These are phyloP conservation scores for Protea cynaroides DNA, from an alignment of 164 flowering plant genomes.

Conservation along the genomic window DNA sequence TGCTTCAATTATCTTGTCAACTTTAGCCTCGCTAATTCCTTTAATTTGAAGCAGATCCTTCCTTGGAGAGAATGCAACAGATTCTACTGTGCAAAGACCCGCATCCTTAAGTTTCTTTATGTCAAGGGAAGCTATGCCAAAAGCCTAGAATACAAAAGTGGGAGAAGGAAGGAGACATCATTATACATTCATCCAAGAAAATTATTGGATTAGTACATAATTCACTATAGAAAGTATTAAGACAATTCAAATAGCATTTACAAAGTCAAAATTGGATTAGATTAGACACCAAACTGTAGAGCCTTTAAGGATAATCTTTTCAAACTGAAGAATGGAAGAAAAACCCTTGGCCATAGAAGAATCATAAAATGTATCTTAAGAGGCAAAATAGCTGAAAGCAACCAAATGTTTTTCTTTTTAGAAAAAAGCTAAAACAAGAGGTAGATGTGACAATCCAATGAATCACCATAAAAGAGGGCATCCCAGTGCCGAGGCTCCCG, in stretches of 20 bases:
- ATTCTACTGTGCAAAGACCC: constrained; percentile 83
- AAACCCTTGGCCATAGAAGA: neutral
- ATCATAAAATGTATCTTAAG: neutral
- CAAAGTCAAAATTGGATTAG: neutral
- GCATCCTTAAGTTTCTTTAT: constrained; percentile 97
- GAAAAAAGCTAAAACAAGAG: no score
- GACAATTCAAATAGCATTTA: neutral
- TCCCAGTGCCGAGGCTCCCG: no score
- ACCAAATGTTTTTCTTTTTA: no score
- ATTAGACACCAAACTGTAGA: neutral
- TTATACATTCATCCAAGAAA: no score
- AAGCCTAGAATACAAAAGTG: constrained; percentile 33
- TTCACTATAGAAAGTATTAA: neutral
- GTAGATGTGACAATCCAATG: no score
- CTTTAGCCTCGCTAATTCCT: constrained; percentile 96
- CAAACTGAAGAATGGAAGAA: neutral
- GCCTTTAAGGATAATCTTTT: neutral
- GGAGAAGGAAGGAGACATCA: no score
- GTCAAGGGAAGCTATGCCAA: constrained; percentile 83
- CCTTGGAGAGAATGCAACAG: constrained; percentile 83
- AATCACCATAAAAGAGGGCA: no score
- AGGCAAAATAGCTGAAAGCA: no score
- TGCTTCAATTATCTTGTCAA: constrained; percentile 90
- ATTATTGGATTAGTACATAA: neutral
- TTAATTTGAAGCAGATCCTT: constrained; percentile 90